phyloP scores from a whole-genome alignment of 2,329 filamentous ascomycete species.

The Botrytis squamosa region DNA sequence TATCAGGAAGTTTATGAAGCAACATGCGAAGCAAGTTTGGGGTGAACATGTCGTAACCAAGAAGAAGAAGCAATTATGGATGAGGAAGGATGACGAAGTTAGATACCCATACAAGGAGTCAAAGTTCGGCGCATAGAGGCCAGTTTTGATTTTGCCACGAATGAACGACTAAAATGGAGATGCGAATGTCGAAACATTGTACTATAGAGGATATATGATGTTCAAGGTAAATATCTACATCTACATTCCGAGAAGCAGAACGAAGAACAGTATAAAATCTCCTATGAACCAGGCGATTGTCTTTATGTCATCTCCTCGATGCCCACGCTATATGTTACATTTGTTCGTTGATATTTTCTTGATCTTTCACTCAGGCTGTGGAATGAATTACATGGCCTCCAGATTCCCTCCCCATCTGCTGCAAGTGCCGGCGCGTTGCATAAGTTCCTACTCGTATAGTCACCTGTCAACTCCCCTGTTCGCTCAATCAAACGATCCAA shows the following conservation, averaged over 20 bases:
- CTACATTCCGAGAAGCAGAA: not conserved
- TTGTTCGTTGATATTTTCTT: not conserved
- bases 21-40: constrained; percentile 76
- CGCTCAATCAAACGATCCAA: not conserved
- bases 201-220: constrained; percentile 11
- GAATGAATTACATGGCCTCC: not conserved
- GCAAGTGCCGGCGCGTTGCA: not conserved
- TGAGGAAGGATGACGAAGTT: constrained; percentile 78
- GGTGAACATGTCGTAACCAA: constrained; percentile 85
- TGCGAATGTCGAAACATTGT: not conserved
- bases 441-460: not conserved
- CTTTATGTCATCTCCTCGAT: not conserved
- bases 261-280: constrained; percentile 1
- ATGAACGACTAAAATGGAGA: not conserved
- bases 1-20: constrained; percentile 77
- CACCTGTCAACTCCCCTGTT: not conserved
- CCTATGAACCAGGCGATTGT: not conserved
- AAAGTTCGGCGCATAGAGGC: constrained; percentile 35
- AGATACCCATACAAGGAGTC: constrained; percentile 58
- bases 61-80: constrained; percentile 85
- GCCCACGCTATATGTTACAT: not conserved
- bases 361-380: not conserved
- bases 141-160: not conserved
- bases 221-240: not conserved
- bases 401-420: not conserved